phyloP scores from a whole-genome alignment of 1,284 basidiomycete species.

The Vanrija humicola region DNA sequence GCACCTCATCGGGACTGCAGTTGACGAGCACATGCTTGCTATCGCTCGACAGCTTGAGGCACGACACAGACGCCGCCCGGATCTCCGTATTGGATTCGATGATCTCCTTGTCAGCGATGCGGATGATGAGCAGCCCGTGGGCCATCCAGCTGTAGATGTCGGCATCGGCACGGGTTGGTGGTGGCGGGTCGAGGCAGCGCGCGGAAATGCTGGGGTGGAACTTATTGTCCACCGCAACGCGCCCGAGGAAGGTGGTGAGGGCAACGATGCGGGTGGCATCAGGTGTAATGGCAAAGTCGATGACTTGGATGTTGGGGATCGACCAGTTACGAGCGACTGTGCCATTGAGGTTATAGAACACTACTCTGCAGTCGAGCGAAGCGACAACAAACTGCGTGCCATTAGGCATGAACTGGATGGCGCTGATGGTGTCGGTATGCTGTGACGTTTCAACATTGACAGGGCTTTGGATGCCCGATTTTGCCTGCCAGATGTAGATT shows the following conservation, averaged over 20 bases:
- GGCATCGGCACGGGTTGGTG: slow-evolving; percentile 1
- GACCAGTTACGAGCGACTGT: slow-evolving; percentile 66
- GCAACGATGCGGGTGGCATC: slow-evolving; percentile 78
- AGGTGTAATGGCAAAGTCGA: slow-evolving; percentile 80
- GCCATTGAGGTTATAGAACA: slow-evolving; percentile 66
- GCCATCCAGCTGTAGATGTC: slow-evolving; percentile 40
- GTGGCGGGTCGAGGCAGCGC: slow-evolving; percentile 7
- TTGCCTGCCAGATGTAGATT: slow-evolving; percentile 82
- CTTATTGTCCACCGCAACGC: slow-evolving; percentile 37
- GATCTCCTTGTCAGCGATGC: slow-evolving; percentile 35
- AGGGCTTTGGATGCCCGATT: slow-evolving; percentile 51
- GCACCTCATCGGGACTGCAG: slow-evolving; percentile 80
- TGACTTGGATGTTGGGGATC: slow-evolving; percentile 74
- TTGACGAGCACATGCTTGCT: slow-evolving; percentile 84
- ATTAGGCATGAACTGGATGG: slow-evolving; percentile 83
- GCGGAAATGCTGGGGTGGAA: slow-evolving; percentile 39
- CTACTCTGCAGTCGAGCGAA: slow-evolving; percentile 80
- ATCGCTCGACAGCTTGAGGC: slow-evolving; percentile 80
- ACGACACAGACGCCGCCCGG: slow-evolving; percentile 59
- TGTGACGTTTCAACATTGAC: slow-evolving; percentile 17
- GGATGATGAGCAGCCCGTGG: slow-evolving; percentile 33
- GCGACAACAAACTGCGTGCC: slow-evolving; percentile 85
- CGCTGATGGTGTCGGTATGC: slow-evolving; percentile 80
- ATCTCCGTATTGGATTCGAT: slow-evolving; percentile 27
- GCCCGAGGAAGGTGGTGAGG: slow-evolving; percentile 61